phyloP scores from a whole-genome alignment of 169 alveolate species.

The Babesia ovata region DNA sequence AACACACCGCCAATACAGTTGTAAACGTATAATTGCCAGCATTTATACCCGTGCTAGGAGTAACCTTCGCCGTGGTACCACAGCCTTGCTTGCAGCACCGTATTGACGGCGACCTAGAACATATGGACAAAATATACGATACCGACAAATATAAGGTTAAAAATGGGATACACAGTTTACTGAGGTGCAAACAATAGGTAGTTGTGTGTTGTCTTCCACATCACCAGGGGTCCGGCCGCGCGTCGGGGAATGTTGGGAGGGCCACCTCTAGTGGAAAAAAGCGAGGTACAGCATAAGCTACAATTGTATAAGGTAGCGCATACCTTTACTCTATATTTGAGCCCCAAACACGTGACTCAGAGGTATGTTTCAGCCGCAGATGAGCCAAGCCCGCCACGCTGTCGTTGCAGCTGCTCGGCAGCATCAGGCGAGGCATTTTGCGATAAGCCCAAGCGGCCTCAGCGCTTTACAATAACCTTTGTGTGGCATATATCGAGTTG shows the following conservation, averaged over 20 bases:
- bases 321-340: background rate
- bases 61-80: too few species aligned
- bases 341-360: background rate
- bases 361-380: constrained; percentile 9
- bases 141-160: too few species aligned
- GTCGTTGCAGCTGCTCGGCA: background rate
- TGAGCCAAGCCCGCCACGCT: background rate
- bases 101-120: too few species aligned
- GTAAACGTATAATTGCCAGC: too few species aligned
- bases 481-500: background rate
- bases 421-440: background rate
- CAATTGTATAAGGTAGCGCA: constrained; percentile 2
- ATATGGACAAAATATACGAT: too few species aligned
- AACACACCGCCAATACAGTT: too few species aligned
- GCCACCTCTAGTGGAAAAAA: background rate
- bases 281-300: background rate
- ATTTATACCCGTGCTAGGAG: too few species aligned
- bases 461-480: background rate
- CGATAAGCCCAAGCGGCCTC: background rate
- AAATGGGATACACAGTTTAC: too few species aligned
- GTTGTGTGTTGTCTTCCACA: background rate
- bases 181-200: too few species aligned
- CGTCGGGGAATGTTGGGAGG: constrained; percentile 51
- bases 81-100: too few species aligned
- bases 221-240: constrained; percentile 12